Conservation (phyloP, 495 filamentous ascomycete genomes). For the Rhizodiscina lignyota region DNA sequence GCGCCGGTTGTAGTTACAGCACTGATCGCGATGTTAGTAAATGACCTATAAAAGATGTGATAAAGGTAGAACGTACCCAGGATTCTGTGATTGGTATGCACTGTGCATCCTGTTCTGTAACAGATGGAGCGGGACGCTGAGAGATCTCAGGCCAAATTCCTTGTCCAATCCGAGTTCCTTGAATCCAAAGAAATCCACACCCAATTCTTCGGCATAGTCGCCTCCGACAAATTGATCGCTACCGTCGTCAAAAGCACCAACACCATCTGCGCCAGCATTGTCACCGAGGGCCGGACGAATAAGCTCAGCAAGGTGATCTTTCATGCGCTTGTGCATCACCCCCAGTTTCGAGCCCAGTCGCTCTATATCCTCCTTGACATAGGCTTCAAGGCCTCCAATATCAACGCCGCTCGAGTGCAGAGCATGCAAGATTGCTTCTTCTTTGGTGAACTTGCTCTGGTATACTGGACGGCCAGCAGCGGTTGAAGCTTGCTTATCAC, state of each 20-base stretch:
- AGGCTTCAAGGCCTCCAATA: constrained; percentile 65
- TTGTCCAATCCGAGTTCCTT: constrained; percentile 83
- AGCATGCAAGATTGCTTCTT: constrained; percentile 77
- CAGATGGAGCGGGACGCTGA: constrained; percentile 87
- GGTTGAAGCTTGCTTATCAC: constrained; percentile 29
- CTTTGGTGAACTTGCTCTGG: constrained; percentile 53
- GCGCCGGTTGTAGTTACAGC: constrained; percentile 32
- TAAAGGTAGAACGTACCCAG: constrained; percentile 29
- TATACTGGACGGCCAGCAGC: constrained; percentile 22
- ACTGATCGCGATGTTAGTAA: constrained; percentile 17
- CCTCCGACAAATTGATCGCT: constrained; percentile 94
- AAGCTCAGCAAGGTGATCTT: constrained; percentile 72
- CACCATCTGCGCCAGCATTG: constrained; percentile 64
- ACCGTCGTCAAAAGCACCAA: constrained; percentile 81
- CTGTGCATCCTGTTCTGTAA: constrained; percentile 79
- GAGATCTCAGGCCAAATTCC: constrained; percentile 68
- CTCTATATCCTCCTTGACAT: constrained; percentile 88
- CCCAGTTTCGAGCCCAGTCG: constrained; percentile 68
- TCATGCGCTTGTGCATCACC: constrained; percentile 84
- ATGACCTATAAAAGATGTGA: constrained; percentile 5
- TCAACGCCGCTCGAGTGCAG: constrained; percentile 68
- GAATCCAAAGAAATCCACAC: constrained; percentile 98
- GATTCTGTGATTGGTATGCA: constrained; percentile 60
- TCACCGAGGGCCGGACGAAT: constrained; percentile 71
- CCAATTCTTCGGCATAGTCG: constrained; percentile 93